Conservation (phyloP, 2,329 filamentous ascomycete species). For the Trichoderma semiorbis region DNA sequence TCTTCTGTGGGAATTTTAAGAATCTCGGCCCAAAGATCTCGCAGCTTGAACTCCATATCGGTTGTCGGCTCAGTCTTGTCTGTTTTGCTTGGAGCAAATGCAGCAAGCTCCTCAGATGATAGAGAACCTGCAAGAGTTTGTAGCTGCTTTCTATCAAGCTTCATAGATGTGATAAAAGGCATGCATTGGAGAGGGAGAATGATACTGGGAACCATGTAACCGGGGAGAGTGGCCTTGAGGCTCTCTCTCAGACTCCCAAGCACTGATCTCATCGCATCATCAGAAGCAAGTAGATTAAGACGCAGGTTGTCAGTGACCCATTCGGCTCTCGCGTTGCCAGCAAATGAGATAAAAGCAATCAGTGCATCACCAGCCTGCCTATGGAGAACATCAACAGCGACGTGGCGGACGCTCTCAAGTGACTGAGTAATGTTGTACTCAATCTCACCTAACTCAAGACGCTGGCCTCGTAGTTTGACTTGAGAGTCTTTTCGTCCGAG, state of each 20-base stretch:
- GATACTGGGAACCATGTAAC: constrained; percentile 23
- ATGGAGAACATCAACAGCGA: constrained; percentile 9
- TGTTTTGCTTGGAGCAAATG: background rate
- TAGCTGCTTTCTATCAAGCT: constrained; percentile 18
- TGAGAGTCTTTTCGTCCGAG: constrained; percentile 53
- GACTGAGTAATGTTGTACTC: constrained; percentile 18
- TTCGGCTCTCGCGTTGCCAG: background rate
- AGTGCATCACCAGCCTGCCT: background rate
- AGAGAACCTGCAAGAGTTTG: background rate
- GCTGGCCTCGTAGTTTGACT: constrained; percentile 54
- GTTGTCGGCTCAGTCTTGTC: constrained; percentile 21
- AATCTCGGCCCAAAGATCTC: constrained; percentile 30
- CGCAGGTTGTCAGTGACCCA: background rate
- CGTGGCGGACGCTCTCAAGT: background rate
- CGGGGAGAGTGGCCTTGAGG: constrained; percentile 13
- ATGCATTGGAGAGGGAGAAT: constrained; percentile 21
- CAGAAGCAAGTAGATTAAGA: background rate
- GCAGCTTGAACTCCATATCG: constrained; percentile 19
- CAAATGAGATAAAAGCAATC: constrained; percentile 12
- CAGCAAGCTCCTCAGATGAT: constrained; percentile 10
- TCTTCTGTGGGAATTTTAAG: constrained; percentile 28
- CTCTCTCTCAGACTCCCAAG: background rate
- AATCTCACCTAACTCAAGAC: constrained; percentile 42
- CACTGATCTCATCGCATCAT: background rate
- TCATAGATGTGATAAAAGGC: constrained; percentile 21